Conservation (phyloP, 139 green algal species). For the Helicosporidium sp. region DNA sequence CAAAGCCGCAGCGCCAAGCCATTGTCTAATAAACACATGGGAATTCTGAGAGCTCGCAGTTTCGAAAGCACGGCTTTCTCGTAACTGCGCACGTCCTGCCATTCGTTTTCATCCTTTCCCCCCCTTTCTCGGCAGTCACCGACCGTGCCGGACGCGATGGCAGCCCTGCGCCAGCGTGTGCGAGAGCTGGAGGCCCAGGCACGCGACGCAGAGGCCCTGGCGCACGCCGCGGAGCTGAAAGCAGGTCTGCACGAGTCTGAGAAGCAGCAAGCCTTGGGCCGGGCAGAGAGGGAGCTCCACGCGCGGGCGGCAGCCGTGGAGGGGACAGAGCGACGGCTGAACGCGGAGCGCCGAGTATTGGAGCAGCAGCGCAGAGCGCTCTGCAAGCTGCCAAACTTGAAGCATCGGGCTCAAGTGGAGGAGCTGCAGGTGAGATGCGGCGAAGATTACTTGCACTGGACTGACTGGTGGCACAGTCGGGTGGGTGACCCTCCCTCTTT, state of each 20-base stretch:
- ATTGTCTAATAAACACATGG: too few relatives aligned
- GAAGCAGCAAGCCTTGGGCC: not conserved
- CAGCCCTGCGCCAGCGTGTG: not conserved
- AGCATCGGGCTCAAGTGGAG: constrained; percentile 40
- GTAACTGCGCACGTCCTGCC: too few relatives aligned
- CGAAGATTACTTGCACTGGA: too few relatives aligned
- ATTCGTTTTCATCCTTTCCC: too few relatives aligned
- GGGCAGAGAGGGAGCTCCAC: constrained; percentile 25
- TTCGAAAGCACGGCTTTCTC: too few relatives aligned
- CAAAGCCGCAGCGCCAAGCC: too few relatives aligned
- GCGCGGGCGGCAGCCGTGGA: constrained; percentile 24
- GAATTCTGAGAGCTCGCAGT: too few relatives aligned
- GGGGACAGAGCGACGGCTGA: constrained; percentile 29
- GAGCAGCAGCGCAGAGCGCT: constrained; percentile 48
- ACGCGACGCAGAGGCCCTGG: too few relatives aligned
- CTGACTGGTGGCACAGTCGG: too few relatives aligned
- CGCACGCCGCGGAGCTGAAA: not conserved
- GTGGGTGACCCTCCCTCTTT: constrained; percentile 1
- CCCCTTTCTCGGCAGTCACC: too few relatives aligned
- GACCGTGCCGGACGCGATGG: too few relatives aligned
- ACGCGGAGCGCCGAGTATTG: constrained; percentile 42
- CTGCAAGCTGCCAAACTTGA: constrained; percentile 52
- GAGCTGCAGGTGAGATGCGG: constrained; percentile 9
- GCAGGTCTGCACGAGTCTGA: not conserved
- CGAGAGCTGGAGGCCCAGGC: too few relatives aligned